Evolutionary conservation across 257 asterid species (phyloP).

Genomic region (Asclepias syriaca): DNA sequence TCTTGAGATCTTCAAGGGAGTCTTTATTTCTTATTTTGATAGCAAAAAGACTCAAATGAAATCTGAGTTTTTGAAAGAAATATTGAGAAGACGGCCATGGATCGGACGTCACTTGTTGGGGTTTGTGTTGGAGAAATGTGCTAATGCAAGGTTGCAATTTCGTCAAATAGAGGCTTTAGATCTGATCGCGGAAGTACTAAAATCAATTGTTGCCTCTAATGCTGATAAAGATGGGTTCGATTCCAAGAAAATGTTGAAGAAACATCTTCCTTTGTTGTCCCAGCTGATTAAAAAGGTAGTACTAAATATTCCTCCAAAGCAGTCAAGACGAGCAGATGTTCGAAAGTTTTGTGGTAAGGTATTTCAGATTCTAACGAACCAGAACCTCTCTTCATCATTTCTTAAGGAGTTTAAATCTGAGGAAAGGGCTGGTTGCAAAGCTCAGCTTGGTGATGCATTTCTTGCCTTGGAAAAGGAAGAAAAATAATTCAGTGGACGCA

Average conservation of each 20-base stretch:
- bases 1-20: constrained; percentile 46
- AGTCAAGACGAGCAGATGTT: constrained; percentile 71
- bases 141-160: constrained; percentile 56
- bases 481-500: not conserved
- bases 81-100: constrained; percentile 72
- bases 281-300: constrained; percentile 49
- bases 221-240: constrained; percentile 26
- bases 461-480: constrained; percentile 41
- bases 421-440: constrained; percentile 45
- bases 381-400: constrained; percentile 33
- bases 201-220: constrained; percentile 27
- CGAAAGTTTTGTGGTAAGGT: constrained; percentile 76
- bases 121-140: constrained; percentile 77
- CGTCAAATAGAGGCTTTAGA: constrained; percentile 89
- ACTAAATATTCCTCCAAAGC: constrained; percentile 80
- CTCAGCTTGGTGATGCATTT: constrained; percentile 62
- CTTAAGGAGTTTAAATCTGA: constrained; percentile 58
- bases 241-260: constrained; percentile 38
- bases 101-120: constrained; percentile 58
- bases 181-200: constrained; percentile 55
- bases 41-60: constrained; percentile 83
- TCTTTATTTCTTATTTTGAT: constrained; percentile 54
- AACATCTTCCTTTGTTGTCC: constrained; percentile 43
- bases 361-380: constrained; percentile 46
- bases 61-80: constrained; percentile 66